Conservation (phyloP, 148 eudicot genomes). For the Pharnaceum exiguum region DNA sequence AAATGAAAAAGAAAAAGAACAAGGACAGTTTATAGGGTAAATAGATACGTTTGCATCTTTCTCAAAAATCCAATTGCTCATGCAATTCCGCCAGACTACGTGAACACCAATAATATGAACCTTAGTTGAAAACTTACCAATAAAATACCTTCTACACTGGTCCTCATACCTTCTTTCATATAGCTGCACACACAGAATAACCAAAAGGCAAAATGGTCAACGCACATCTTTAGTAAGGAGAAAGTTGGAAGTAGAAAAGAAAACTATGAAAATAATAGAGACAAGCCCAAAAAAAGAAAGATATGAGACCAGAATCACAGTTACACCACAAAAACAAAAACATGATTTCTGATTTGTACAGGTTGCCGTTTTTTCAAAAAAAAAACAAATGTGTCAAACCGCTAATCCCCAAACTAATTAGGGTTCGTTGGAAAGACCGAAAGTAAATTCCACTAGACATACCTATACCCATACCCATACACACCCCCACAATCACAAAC, state of each 20-base stretch:
- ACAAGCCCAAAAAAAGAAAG: background rate
- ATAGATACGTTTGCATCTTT: too few relatives aligned
- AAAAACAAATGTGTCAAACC: too few relatives aligned
- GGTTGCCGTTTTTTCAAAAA: too few relatives aligned
- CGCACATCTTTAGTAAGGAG: background rate
- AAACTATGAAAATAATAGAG: background rate
- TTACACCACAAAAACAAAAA: too few relatives aligned
- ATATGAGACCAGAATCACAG: background rate
- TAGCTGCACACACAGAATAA: slow-evolving; percentile 42
- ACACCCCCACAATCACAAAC: too few relatives aligned
- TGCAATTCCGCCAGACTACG: background rate
- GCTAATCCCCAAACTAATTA: too few relatives aligned
- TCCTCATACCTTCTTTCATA: slow-evolving; percentile 95
- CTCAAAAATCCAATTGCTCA: background rate
- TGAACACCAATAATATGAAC: background rate
- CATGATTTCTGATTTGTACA: too few relatives aligned
- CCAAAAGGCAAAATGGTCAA: slow-evolving; percentile 2
- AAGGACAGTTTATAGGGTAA: too few relatives aligned
- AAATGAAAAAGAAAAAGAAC: too few relatives aligned
- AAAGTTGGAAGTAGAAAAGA: background rate
- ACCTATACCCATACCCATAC: too few relatives aligned
- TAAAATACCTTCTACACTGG: slow-evolving; percentile 90
- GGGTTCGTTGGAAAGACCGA: too few relatives aligned
- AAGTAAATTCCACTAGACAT: too few relatives aligned
- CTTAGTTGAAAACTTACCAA: slow-evolving; percentile 39